Evolutionary conservation across 1,284 basidiomycete genomes (phyloP), one percentile per base, ranked within the genome.

Genomic region (Rugiboletus extremiorientalis): DNA sequence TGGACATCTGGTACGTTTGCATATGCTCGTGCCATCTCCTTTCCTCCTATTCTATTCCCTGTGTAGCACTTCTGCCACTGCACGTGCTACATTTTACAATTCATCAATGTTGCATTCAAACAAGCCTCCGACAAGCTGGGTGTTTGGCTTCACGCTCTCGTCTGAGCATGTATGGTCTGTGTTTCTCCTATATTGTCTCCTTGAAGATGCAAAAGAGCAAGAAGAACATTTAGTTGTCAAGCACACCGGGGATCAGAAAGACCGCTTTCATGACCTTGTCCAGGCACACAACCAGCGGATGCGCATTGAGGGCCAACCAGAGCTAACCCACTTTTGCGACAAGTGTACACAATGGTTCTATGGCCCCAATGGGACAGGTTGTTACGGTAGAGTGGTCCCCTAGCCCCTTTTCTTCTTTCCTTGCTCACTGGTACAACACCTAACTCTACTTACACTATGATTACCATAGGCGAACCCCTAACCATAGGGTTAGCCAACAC

Each of bases 261-360:
- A 56, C 6, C 18, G 45, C 1, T 66, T 71, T 15, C 61, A 2
- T 1, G 38, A 57, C 1, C 62, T 62, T 3, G 50, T 73, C 9
- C 36, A 31, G 11, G 55, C 43, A 2, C 31, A 50, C 0, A 73
- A 72, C 31, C 3, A 44, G 0, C 42, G 50, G 4, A 66, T 70
- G 38, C 38, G 46, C 0, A 48, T 67, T 5, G 53, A 60, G 12
- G 65, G 65, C 0, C 69, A 72, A 23, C 36, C 54, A 0, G 63
- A 71, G 37, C 37, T 70, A 0, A 44, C 36, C 0, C 70, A 73
- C 37, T 56, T 50, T 14, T 73, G 72, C 37, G 37, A 64, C 3
- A 63, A 59, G 42, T 73, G 70, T 41, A 57, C 58, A 10, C 48
- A 52, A 3, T 51, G 50, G 47, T 52, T 20, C 18, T 18, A 34